Evolutionary conservation across 345 rosid genomes (phyloP).

Genomic region (Ceriops zippeliana): DNA sequence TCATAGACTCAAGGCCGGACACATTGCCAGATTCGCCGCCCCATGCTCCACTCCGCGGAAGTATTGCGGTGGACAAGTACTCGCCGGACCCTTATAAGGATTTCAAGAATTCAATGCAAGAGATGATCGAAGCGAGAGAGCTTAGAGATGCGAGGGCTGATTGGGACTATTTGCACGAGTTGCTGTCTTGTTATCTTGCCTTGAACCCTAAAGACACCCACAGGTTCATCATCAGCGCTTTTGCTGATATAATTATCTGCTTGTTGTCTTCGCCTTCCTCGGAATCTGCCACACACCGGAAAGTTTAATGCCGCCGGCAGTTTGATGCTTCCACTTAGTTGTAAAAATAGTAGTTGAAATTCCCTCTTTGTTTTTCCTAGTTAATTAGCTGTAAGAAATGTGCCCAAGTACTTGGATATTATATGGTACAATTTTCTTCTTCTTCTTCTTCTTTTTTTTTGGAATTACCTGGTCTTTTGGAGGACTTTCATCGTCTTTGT

Average conservation of each 20-base stretch:
- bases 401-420: background rate
- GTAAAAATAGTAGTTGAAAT: background rate
- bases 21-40: background rate
- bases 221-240: constrained; percentile 66
- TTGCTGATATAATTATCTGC: constrained; percentile 58
- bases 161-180: constrained; percentile 66
- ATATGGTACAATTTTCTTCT: background rate
- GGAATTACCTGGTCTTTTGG: too few species aligned
- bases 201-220: constrained; percentile 72
- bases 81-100: constrained; percentile 79
- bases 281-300: constrained; percentile 15
- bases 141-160: constrained; percentile 40
- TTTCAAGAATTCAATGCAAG: constrained; percentile 78
- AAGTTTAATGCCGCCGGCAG: constrained; percentile 16
- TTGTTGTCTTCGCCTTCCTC: constrained; percentile 23
- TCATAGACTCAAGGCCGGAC: constrained; percentile 45
- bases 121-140: constrained; percentile 81
- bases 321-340: background rate
- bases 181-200: constrained; percentile 64
- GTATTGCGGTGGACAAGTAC: constrained; percentile 52
- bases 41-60: constrained; percentile 31
- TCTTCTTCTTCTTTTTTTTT: too few species aligned
- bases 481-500: background rate
- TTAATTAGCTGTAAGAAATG: constrained; percentile 1
- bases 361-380: background rate